Evolutionary conservation across 768 basidiomycete genomes (phyloP).

Genomic region (Agaricus subrufescens): DNA sequence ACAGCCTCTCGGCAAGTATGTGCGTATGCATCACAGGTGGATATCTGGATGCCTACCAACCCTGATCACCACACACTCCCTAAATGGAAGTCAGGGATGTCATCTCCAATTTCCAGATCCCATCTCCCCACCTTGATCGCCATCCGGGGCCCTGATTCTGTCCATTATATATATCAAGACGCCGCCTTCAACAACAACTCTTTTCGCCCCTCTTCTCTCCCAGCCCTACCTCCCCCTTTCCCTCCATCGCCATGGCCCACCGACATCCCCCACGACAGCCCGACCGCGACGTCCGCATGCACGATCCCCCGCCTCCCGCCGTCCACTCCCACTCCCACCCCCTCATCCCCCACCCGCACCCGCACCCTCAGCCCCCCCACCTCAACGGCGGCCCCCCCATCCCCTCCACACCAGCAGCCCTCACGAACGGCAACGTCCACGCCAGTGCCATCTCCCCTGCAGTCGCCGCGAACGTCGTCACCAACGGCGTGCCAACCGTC

Average conservation of each 20-base stretch:
- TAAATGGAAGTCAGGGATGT: constrained; percentile 36
- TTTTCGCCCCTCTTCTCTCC: constrained; percentile 44
- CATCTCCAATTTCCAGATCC: constrained; percentile 39
- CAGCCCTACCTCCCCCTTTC: constrained; percentile 28
- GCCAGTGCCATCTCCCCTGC: constrained; percentile 43
- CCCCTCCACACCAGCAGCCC: constrained; percentile 38
- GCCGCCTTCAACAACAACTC: constrained; percentile 36
- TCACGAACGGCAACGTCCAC: constrained; percentile 39
- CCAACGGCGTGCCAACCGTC: constrained; percentile 28
- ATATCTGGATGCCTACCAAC: constrained; percentile 9
- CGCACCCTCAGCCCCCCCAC: constrained; percentile 40
- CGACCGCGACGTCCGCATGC: constrained; percentile 60
- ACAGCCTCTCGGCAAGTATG: constrained; percentile 12
- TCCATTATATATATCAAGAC: constrained; percentile 56
- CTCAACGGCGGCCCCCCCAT: constrained; percentile 47
- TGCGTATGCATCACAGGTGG: constrained; percentile 8
- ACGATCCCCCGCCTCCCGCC: constrained; percentile 43
- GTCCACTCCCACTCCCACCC: constrained; percentile 25
- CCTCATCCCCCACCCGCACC: constrained; percentile 25
- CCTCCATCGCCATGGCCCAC: constrained; percentile 17
- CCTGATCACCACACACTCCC: constrained; percentile 8
- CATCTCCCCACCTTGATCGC: constrained; percentile 53
- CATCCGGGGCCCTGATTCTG: constrained; percentile 44
- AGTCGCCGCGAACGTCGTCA: constrained; percentile 28
- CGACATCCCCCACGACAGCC: constrained; percentile 15